A percentile compares a stretch with the other conserved stretches of the same genome.
Evolutionary conservation across 2,329 filamentous ascomycete species (phyloP).

Genomic region (Onygena corvina): DNA sequence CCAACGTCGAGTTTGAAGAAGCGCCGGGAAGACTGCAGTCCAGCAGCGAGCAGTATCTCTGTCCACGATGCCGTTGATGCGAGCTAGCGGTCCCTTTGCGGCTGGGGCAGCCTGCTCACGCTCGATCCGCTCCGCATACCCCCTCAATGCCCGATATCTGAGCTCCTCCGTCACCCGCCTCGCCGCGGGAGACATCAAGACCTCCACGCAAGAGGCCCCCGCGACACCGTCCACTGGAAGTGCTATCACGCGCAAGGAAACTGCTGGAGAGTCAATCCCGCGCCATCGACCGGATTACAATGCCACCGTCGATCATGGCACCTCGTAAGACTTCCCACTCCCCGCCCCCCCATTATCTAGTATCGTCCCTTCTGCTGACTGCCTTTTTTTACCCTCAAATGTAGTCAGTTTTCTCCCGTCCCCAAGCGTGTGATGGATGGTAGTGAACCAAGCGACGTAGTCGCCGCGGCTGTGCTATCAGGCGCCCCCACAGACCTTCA

Average conservation of each 20-base stretch:
- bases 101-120: slow-evolving; percentile 25
- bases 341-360: too few relatives aligned
- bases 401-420: slow-evolving; percentile 77
- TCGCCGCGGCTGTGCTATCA: slow-evolving; percentile 76
- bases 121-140: slow-evolving; percentile 21
- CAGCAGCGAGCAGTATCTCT: neutral
- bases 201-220: slow-evolving; percentile 35
- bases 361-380: too few relatives aligned
- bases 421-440: slow-evolving; percentile 84
- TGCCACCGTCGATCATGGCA: slow-evolving; percentile 71
- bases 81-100: slow-evolving; percentile 34
- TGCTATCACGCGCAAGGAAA: slow-evolving; percentile 42
- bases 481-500: slow-evolving; percentile 90
- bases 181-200: slow-evolving; percentile 29
- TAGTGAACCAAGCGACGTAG: slow-evolving; percentile 61
- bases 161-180: slow-evolving; percentile 35
- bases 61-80: slow-evolving; percentile 53
- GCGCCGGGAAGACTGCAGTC: too few relatives aligned
- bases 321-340: slow-evolving; percentile 53
- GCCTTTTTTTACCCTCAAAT: slow-evolving; percentile 44
- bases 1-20: too few relatives aligned
- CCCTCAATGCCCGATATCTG: slow-evolving; percentile 29
- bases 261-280: slow-evolving; percentile 39
- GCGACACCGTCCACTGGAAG: slow-evolving; percentile 27
- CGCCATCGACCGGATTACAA: slow-evolving; percentile 70